Conservation (phyloP, 2,329 filamentous ascomycete genomes). For the Beauveria scarabaeidicola region DNA sequence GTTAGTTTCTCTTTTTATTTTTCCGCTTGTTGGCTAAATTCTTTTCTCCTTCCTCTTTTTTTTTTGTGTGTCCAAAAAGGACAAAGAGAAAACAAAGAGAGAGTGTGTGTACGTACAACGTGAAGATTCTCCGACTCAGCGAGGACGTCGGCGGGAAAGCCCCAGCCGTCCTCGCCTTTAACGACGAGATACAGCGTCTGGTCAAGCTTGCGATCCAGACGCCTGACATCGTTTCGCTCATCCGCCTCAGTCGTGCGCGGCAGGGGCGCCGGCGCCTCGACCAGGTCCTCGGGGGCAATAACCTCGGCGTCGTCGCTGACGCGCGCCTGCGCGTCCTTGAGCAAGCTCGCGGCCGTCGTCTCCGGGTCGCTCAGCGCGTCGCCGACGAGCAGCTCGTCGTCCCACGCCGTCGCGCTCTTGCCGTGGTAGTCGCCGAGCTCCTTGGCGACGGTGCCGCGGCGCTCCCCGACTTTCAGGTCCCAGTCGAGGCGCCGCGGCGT, state of each 20-base stretch:
- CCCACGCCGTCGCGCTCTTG: conserved; percentile 64
- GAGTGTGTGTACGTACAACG: conserved; percentile 51
- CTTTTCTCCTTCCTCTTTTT: not conserved
- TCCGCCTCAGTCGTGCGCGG: conserved; percentile 72
- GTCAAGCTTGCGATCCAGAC: conserved; percentile 71
- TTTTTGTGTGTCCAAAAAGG: not conserved
- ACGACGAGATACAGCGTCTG: conserved; percentile 84
- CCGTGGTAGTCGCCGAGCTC: conserved; percentile 82
- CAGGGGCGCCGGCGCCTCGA: conserved; percentile 62
- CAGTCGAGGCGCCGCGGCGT: conserved; percentile 81
- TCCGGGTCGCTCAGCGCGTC: conserved; percentile 58
- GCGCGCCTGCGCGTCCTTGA: conserved; percentile 65
- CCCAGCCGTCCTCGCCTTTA: conserved; percentile 67
- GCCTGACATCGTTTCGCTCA: conserved; percentile 59
- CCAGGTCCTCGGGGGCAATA: conserved; percentile 48
- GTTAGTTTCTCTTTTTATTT: not conserved
- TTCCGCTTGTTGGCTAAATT: too few species aligned
- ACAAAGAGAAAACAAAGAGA: not conserved
- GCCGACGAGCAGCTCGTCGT: conserved; percentile 79
- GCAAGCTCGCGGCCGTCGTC: conserved; percentile 56
- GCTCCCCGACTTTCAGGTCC: conserved; percentile 74
- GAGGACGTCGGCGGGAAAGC: conserved; percentile 68
- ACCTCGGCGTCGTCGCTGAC: conserved; percentile 53
- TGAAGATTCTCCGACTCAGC: conserved; percentile 67
- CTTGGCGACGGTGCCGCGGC: conserved; percentile 63